These are phyloP conservation scores for Podaxis carcinomalis DNA, from an alignment of 768 basidiomycete species.

Conservation along the genomic window DNA sequence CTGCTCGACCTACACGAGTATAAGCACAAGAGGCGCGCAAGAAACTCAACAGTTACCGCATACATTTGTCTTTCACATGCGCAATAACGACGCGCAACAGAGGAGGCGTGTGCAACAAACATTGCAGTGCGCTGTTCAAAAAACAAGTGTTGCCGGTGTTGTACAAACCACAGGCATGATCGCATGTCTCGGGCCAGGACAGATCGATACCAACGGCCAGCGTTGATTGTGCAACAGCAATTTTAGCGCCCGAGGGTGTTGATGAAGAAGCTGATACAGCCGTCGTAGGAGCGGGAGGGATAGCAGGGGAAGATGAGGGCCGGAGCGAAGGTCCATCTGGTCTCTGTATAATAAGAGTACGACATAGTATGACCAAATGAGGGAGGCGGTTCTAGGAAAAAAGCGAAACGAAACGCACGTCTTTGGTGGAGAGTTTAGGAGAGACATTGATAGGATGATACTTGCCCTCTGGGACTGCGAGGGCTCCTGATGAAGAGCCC, in stretches of 20 bases:
- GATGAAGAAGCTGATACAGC: conserved; percentile 22
- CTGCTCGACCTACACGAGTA: conserved; percentile 27
- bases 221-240: conserved; percentile 16
- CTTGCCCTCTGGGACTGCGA: conserved; percentile 69
- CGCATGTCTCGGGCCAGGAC: conserved; percentile 52
- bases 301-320: background rate
- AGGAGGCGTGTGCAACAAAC: conserved; percentile 88
- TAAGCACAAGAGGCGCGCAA: background rate
- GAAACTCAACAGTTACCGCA: conserved; percentile 25
- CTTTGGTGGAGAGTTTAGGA: conserved; percentile 41
- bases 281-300: conserved; percentile 12
- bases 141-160: conserved; percentile 96
- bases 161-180: conserved; percentile 59
- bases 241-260: conserved; percentile 23
- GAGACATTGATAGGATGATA: conserved; percentile 79
- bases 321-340: background rate
- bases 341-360: conserved; percentile 14
- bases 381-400: background rate
- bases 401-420: conserved; percentile 37
- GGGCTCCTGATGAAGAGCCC: conserved; percentile 73
- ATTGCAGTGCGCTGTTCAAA: conserved; percentile 91
- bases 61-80: conserved; percentile 59
- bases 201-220: conserved; percentile 49
- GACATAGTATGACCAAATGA: background rate
- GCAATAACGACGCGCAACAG: conserved; percentile 57